phyloP scores from a whole-genome alignment of 495 filamentous ascomycete species.

The Mycothermus thermophilus region DNA sequence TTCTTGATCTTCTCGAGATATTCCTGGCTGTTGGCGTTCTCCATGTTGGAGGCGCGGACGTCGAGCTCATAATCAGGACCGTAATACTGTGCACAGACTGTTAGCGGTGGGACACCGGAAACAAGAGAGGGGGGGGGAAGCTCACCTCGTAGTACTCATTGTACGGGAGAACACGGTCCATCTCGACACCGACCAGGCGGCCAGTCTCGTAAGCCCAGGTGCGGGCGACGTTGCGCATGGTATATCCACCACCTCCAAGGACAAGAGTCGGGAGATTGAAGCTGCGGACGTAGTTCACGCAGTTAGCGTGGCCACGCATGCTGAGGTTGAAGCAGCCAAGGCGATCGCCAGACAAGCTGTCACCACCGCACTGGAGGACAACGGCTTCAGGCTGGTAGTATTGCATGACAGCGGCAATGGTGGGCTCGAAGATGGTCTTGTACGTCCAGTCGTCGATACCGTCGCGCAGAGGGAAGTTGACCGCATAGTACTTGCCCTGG shows the following conservation, averaged over 20 bases:
- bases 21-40: conserved; percentile 89
- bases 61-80: conserved; percentile 92
- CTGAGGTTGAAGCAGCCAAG: conserved; percentile 96
- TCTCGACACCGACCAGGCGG: conserved; percentile 65
- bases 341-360: conserved; percentile 87
- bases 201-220: conserved; percentile 98
- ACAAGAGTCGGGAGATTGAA: conserved; percentile 87
- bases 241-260: conserved; percentile 91
- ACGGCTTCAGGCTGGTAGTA: conserved; percentile 91
- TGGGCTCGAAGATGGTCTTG: conserved; percentile 89
- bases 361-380: conserved; percentile 92
- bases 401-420: conserved; percentile 87
- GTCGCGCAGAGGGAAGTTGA: conserved; percentile 94
- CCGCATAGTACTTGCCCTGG: conserved; percentile 79
- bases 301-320: conserved; percentile 96
- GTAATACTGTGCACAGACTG: conserved; percentile 60
- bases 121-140: conserved; percentile 7
- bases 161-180: conserved; percentile 75
- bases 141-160: conserved; percentile 97
- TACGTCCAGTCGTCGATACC: conserved; percentile 89
- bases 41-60: conserved; percentile 94
- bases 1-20: conserved; percentile 93
- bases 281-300: conserved; percentile 85
- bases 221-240: conserved; percentile 94
- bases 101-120: conserved; percentile 33